Evolutionary conservation across 306 rosid genomes (phyloP).

Genomic region (Cyclanthera cordifolia): DNA sequence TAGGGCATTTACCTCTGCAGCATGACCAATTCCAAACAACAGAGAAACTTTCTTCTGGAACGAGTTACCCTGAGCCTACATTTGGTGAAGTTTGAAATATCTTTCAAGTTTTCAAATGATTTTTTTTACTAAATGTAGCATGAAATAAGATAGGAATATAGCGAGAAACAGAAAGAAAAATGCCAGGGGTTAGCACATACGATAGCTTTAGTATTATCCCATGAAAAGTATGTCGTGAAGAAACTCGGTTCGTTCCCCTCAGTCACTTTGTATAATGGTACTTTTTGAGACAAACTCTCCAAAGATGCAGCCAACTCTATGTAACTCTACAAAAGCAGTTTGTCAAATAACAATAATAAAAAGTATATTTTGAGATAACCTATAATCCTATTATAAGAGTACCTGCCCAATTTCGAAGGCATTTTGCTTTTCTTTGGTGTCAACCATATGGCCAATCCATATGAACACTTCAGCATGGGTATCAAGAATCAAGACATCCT

Average conservation of each 20-base stretch:
- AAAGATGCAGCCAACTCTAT: conserved; percentile 66
- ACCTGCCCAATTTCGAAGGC: conserved; percentile 92
- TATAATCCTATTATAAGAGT: conserved; percentile 16
- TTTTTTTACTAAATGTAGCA: neutral
- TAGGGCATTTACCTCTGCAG: conserved; percentile 12
- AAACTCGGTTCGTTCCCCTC: conserved; percentile 91
- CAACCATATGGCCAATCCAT: conserved; percentile 85
- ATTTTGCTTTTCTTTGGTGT: conserved; percentile 44
- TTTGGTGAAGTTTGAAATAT: conserved; percentile 4
- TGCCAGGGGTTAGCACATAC: conserved; percentile 32
- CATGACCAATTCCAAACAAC: conserved; percentile 12
- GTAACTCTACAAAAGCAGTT: conserved; percentile 47
- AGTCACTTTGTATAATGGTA: conserved; percentile 58
- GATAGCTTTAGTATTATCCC: conserved; percentile 73
- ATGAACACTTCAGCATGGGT: conserved; percentile 70
- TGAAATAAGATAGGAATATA: neutral
- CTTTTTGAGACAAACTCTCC: conserved; percentile 50
- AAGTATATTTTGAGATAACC: conserved; percentile 1
- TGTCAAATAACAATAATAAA: neutral
- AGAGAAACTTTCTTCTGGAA: conserved; percentile 66
- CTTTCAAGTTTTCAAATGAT: too few relatives aligned
- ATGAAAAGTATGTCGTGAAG: conserved; percentile 79
- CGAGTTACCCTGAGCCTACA: conserved; percentile 86
- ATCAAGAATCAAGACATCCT: conserved; percentile 75
- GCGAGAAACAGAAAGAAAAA: neutral